Evolutionary conservation across 306 rosid species (phyloP), one percentile per base, ranked within the genome.

Genomic region (Cicer judaicum): DNA sequence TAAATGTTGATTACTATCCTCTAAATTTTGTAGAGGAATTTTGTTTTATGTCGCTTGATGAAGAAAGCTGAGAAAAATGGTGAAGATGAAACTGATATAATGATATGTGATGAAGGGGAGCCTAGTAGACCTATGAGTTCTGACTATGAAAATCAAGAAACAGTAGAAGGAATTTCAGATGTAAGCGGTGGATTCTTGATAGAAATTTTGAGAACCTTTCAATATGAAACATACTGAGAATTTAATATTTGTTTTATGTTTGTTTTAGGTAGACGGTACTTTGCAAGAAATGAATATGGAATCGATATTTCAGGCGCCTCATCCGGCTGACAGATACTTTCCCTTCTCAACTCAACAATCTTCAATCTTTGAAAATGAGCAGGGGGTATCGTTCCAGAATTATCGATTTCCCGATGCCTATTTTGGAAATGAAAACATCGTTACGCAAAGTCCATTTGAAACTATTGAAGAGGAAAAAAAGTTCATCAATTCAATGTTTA

Each of bases 11-110:
- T 72, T 67, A 57, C 68, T 38, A 21, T 41, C 55, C 47, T 81
- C 44, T 68, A 56, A 66, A 57, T 74, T 72, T 18, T 78, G 77
- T 73, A 89, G 98, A 70, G 59, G 49, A 34, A 75, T 41, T 85
- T 81, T 66, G 92, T 88, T 64, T 13, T 93, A 38, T 78, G 89
- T 65, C 84, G 82, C 21, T 38, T 93, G 70, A 87, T 24, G 79
- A 50, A 66, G 43, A 85, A 88, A 39, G 10, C 38, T 7, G 88
- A 29, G 62, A 70, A 48, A 64, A 82, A 71, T 14, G 5, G 64
- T 19, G 84, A 75, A 49, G 64, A 38, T 76, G 53, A 10, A 50
- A 39, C 50, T 41, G 66, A 69, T 4, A 73, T 12, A 63, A 10
- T 29, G 55, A 19, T 46, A 10, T 4, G 5, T 14, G 72, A 54